Evolutionary conservation across 352 stramenopile genomes (phyloP), one percentile per base, ranked within the genome.

Genomic region (Pythium apleroticum): DNA sequence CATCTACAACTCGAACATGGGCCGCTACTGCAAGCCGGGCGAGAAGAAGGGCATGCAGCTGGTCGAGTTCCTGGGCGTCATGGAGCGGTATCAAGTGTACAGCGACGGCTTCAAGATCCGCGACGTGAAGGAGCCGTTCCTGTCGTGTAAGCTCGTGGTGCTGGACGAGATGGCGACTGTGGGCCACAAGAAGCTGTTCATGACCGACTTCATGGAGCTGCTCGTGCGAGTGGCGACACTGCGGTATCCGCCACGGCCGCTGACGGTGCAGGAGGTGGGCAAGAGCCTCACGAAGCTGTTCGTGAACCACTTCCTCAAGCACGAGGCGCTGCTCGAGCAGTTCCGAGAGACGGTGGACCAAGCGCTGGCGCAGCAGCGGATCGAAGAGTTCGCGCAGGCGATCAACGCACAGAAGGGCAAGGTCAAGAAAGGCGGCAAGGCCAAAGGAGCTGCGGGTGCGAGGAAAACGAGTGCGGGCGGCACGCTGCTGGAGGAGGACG

Each of bases 1-100:
- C 39, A 66, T 92, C 17, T 92, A 87, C 62, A 83, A 81, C 63
- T 75, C 76, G 39, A 84, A 90, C 49, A 92, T 89, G 77, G 83
- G 83, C 52, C 76, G 78, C 20, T 90, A 79, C 64, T 89, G 81
- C 73, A 89, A 86, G 53, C 76, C 80, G 12, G 83, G 81, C 27
- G 83, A 92, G 61, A 88, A 86, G 70, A 90, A 90, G 60, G 81
- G 79, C 43, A 92, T 92, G 83, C 79, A 89, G 14, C 68, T 92
- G 20, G 69, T 76, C 19, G 83, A 92, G 60, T 90, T 90, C 54
- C 71, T 90, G 45, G 52, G 57, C 0, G 62, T 92, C n/a, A 73
- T 73, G 66, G 83, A 92, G 48, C 75, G 63, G 22, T 90, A 89
- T 50, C 80, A 89, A 30, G 66, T 92, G 6, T 89, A 86, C 68